phyloP scores from a whole-genome alignment of 176 grass and related monocot species.

The Eragrostis curvula region DNA sequence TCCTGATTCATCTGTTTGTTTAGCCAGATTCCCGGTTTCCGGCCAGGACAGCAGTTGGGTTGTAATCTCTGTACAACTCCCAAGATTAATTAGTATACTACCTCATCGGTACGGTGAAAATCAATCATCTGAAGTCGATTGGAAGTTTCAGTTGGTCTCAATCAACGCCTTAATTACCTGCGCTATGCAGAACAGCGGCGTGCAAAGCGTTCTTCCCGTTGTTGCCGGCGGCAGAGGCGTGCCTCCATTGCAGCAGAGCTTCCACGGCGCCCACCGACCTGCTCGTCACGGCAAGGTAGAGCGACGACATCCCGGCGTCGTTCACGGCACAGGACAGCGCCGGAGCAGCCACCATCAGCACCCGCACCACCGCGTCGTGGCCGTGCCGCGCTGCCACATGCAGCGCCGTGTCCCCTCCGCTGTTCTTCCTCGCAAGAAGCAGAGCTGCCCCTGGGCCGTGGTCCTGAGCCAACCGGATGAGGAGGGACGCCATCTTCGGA shows the following conservation, averaged over 20 bases:
- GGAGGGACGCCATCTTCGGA: neutral
- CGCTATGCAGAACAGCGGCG: conserved; percentile 32
- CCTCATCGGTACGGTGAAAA: no score
- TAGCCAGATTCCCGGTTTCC: no score
- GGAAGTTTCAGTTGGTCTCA: neutral
- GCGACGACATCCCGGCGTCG: neutral
- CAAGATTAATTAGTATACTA: no score
- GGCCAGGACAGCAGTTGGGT: no score
- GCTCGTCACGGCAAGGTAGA: conserved; percentile 14
- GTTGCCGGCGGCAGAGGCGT: no score
- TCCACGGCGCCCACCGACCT: neutral
- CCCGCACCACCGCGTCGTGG: neutral
- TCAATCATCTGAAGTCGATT: no score
- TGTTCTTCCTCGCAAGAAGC: neutral
- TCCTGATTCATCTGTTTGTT: no score
- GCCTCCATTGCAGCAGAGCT: neutral
- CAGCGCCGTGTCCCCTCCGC: neutral
- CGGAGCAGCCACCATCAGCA: neutral
- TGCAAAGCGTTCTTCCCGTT: neutral
- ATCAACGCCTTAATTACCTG: neutral
- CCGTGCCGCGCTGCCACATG: conserved; percentile 18
- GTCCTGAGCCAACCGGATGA: neutral
- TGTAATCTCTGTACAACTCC: no score
- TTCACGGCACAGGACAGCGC: neutral
- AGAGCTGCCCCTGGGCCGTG: neutral